Evolutionary conservation across 257 asterid species (phyloP).

Genomic region (Prunella vulgaris): DNA sequence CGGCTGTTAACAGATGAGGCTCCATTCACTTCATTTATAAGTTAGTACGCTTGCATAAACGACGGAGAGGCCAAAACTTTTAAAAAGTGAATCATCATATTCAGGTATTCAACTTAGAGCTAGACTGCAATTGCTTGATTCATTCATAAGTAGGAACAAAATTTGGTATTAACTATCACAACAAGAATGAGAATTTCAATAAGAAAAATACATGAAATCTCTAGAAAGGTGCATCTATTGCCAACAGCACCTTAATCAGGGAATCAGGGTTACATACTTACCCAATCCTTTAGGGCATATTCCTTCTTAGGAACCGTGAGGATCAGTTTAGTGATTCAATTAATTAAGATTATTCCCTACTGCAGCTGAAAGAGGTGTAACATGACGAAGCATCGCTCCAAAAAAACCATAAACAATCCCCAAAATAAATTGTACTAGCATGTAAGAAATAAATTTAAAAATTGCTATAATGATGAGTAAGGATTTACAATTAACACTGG

Average conservation of each 20-base stretch:
- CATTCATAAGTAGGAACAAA: not conserved
- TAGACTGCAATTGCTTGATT: not conserved
- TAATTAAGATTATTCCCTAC: not conserved
- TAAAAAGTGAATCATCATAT: not conserved
- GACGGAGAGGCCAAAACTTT: not conserved
- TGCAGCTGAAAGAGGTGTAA: not conserved
- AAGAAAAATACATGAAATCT: not conserved
- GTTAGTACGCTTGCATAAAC: not conserved
- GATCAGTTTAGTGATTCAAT: slow-evolving; percentile 2
- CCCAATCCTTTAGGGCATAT: not conserved
- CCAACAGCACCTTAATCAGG: not conserved
- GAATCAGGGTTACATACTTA: not conserved
- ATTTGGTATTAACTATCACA: not conserved
- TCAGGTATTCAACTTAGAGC: not conserved
- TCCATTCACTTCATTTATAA: not conserved
- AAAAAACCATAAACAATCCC: not conserved
- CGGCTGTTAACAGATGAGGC: slow-evolving; percentile 3
- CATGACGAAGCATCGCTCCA: not conserved
- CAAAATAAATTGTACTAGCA: not conserved
- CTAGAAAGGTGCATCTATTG: not conserved
- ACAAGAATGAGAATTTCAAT: not conserved
- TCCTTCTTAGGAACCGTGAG: not conserved
- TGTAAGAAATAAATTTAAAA: not conserved
- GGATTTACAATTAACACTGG: not conserved
- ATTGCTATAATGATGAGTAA: not conserved